Percentiles rank a stretch among this genome's conserved stretches.
Conservation (phyloP, 176 grass and related monocot genomes). For the Oryza meyeriana region DNA sequence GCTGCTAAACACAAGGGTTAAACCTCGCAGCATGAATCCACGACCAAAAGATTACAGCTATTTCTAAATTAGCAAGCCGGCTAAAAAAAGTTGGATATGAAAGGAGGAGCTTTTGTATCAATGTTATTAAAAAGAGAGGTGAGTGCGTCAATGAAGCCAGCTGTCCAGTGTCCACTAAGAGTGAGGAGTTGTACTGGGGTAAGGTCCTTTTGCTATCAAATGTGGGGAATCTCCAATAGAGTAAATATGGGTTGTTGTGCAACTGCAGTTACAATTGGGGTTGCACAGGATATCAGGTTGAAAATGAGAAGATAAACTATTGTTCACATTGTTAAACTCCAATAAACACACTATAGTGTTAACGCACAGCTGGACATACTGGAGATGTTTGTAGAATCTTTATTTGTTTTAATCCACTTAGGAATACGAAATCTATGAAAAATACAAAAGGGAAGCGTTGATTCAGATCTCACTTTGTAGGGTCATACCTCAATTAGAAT, state of each 20-base stretch:
- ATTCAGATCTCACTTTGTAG: neutral
- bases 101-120: too few relatives aligned
- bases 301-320: neutral
- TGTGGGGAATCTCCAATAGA: neutral
- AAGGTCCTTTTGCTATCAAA: neutral
- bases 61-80: too few relatives aligned
- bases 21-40: too few relatives aligned
- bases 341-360: neutral
- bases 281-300: conserved; percentile 4
- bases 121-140: too few relatives aligned
- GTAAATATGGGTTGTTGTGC: neutral
- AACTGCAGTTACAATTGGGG: neutral
- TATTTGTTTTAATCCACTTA: neutral
- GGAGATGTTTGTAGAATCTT: neutral
- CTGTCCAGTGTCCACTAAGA: neutral
- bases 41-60: too few relatives aligned
- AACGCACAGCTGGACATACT: neutral
- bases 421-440: neutral
- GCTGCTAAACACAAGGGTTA: too few relatives aligned
- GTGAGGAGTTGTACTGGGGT: neutral
- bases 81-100: too few relatives aligned
- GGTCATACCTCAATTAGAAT: conserved; percentile 84
- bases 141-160: too few relatives aligned
- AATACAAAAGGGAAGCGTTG: neutral
- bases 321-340: neutral